These are phyloP conservation scores for Colletotrichum caudatum DNA, from an alignment of 2,329 filamentous ascomycete species.

Conservation along the genomic window DNA sequence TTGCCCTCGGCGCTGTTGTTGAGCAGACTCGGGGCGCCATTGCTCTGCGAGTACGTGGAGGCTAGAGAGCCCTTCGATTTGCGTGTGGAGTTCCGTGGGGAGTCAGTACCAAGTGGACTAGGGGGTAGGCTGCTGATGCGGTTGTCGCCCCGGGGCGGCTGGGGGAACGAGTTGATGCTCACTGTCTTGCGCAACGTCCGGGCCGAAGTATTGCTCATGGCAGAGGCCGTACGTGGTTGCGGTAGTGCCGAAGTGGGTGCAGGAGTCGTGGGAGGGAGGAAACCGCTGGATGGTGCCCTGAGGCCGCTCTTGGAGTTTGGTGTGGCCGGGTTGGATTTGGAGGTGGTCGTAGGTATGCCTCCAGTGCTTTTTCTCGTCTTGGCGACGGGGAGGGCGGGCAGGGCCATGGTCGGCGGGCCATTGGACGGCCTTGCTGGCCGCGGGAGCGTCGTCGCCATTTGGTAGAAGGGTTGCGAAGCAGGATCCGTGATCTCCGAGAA, in stretches of 20 bases:
- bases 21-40: slow-evolving; percentile 77
- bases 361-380: slow-evolving; percentile 79
- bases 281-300: slow-evolving; percentile 69
- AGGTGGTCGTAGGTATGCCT: slow-evolving; percentile 57
- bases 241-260: slow-evolving; percentile 66
- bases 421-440: slow-evolving; percentile 75
- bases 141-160: slow-evolving; percentile 79
- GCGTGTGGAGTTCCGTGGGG: slow-evolving; percentile 56
- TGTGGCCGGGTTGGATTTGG: slow-evolving; percentile 59
- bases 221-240: slow-evolving; percentile 66
- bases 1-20: slow-evolving; percentile 84
- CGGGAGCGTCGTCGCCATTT: slow-evolving; percentile 66
- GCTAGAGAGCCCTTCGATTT: slow-evolving; percentile 70
- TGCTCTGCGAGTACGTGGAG: slow-evolving; percentile 58
- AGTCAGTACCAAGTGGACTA: slow-evolving; percentile 68
- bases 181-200: slow-evolving; percentile 86
- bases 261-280: slow-evolving; percentile 64
- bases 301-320: slow-evolving; percentile 68
- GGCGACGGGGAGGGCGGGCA: slow-evolving; percentile 79
- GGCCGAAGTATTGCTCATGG: slow-evolving; percentile 66
- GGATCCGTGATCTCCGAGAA: slow-evolving; percentile 18
- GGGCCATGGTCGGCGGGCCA: slow-evolving; percentile 76
- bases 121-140: slow-evolving; percentile 72
- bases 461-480: slow-evolving; percentile 44
- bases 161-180: slow-evolving; percentile 94